phyloP scores from a whole-genome alignment of 2,329 filamentous ascomycete species.

The Coniella lustricola region DNA sequence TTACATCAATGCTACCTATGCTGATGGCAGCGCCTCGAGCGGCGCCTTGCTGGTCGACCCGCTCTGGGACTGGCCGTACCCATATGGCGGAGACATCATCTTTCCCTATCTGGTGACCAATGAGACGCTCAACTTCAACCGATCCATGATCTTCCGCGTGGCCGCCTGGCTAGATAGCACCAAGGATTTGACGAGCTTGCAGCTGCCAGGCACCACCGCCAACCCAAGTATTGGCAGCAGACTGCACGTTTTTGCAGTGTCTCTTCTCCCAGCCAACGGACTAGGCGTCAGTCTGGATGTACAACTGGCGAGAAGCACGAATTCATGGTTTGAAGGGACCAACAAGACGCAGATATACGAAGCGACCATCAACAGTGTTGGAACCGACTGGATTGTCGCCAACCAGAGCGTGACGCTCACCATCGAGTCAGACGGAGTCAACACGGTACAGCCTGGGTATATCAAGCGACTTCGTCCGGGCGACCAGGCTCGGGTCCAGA shows the following conservation, averaged over 20 bases:
- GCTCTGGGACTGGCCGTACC: conserved; percentile 18
- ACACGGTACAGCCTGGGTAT: conserved; percentile 10
- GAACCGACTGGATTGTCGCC: conserved; percentile 9
- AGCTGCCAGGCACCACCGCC: conserved; percentile 11
- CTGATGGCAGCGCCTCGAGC: conserved; percentile 9
- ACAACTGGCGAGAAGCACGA: conserved; percentile 13
- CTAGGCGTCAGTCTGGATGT: conserved; percentile 1
- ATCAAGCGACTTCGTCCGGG: conserved; percentile 14
- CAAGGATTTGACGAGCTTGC: conserved; percentile 14
- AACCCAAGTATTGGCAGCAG: conserved; percentile 6
- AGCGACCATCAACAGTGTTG: conserved; percentile 13
- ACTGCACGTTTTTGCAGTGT: conserved; percentile 14
- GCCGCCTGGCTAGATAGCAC: conserved; percentile 17
- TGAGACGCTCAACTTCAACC: conserved; percentile 16
- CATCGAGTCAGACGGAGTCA: conserved; percentile 9
- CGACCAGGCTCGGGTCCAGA: conserved; percentile 13
- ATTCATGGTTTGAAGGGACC: conserved; percentile 13
- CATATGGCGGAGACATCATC: conserved; percentile 18
- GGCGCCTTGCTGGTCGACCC: conserved; percentile 15
- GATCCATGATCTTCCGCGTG: conserved; percentile 17
- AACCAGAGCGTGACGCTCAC: conserved; percentile 13
- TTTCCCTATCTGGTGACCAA: conserved; percentile 18
- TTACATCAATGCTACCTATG: conserved; percentile 16
- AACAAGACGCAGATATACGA: conserved; percentile 14
- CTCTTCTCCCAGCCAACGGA: background rate